Base-by-base conservation (phyloP, 305 asterid genomes). In the Salvia sclarea region DNA sequence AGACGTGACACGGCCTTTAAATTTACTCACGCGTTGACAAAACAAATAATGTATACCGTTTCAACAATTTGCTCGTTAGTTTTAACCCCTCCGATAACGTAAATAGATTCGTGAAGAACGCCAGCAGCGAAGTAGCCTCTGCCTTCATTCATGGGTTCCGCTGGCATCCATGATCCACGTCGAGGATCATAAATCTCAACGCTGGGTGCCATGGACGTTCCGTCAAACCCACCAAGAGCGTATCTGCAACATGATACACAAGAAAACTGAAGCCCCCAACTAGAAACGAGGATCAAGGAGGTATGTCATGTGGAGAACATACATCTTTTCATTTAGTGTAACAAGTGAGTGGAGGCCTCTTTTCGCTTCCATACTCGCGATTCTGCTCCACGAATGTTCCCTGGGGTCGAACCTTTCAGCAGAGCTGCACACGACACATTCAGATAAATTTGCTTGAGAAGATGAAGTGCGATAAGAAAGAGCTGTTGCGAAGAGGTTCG, bases 381-480 rank as follows among this genome's bases (percentile, higher is more conserved):
- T 78, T 64, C 72, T 83, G 61, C 75, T 74, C 98, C 96, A 91
- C 25, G 93, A 73, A 75, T 91, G 86, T 74, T 91, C 96, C 71
- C 98, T 79, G 49, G 96, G 96, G 75, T 91, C 98, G 65, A 86
- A 89, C 72, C 96, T 85, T 85, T 91, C 96, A 56, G 91, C 95
- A 75, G 93, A 79, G 80, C 97, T 91, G 20, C n/a, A 77, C 37
- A 54, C 71, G 43, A 48, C 38, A 77, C 61, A 54, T 65, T 65
- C 66, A 7, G 22, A 6, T 64, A 68, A 33, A 56, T 14, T 72
- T 64, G 22, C 52, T 47, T 63, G 35, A 50, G 53, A 61, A 45
- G 49, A 44, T 20, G 20, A 49, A 24, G 18, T 24, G 60, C 11
- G 17, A 60, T 47, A 49, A 28, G 45, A 64, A 64, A 47, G 44